These are phyloP conservation scores for Leptodermis oblonga DNA, from an alignment of 257 asterid genomes.

Conservation along the genomic window DNA sequence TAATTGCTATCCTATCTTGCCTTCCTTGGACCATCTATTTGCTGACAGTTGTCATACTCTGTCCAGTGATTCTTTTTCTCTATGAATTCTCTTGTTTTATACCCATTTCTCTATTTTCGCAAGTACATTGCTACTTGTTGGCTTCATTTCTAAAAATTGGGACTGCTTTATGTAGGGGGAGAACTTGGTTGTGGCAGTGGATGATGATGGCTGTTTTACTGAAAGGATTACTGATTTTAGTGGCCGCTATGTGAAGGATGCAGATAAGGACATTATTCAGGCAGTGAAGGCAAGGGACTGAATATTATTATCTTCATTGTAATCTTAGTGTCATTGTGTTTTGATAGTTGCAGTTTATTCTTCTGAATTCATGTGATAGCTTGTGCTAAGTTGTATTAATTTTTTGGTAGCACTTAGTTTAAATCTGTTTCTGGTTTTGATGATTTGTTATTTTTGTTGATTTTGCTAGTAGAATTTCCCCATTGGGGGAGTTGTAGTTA, in stretches of 20 bases:
- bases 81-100: too few species aligned
- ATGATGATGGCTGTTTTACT: slow-evolving; percentile 94
- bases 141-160: background rate
- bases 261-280: slow-evolving; percentile 83
- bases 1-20: background rate
- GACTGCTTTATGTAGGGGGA: slow-evolving; percentile 47
- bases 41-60: background rate
- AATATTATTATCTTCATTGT: background rate
- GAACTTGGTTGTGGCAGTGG: slow-evolving; percentile 83
- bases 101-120: background rate
- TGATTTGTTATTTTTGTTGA: background rate
- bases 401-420: background rate
- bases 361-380: background rate
- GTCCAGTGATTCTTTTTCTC: too few species aligned
- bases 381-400: background rate
- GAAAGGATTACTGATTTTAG: slow-evolving; percentile 74
- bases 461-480: background rate
- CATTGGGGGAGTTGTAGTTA: background rate
- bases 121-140: background rate
- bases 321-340: background rate
- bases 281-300: slow-evolving; percentile 55
- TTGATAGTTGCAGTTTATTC: background rate
- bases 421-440: background rate
- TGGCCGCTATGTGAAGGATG: slow-evolving; percentile 75
- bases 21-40: background rate